Evolutionary conservation across 2,329 filamentous ascomycete species (phyloP).

Genomic region (Penicillium nordicum): DNA sequence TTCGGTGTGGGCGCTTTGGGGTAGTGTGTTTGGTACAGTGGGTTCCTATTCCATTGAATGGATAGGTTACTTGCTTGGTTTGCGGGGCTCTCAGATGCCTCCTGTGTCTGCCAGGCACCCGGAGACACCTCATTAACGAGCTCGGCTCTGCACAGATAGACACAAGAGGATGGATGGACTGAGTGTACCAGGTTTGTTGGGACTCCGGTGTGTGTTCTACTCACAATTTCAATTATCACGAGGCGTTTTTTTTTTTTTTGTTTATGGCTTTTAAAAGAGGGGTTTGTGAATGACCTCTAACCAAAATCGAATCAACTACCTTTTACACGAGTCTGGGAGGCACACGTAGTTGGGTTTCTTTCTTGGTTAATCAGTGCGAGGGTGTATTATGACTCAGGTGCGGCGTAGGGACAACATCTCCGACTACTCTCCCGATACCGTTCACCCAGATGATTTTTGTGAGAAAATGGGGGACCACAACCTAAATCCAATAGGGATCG

Average conservation of each 20-base stretch:
- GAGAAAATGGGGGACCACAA: background rate
- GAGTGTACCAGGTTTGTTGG: background rate
- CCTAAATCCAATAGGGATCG: background rate
- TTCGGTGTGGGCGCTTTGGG: background rate
- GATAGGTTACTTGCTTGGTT: background rate
- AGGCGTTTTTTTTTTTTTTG: constrained; percentile 22
- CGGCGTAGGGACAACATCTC: background rate
- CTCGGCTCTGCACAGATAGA: background rate
- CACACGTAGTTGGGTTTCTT: background rate
- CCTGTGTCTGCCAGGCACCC: background rate
- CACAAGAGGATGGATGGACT: background rate
- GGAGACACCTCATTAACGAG: background rate
- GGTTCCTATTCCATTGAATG: background rate
- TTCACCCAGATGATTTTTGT: background rate
- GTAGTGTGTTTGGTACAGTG: background rate
- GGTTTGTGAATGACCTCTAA: constrained; percentile 20
- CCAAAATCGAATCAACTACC: constrained; percentile 20
- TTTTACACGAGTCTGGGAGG: background rate
- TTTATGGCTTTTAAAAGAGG: constrained; percentile 14
- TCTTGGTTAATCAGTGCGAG: background rate
- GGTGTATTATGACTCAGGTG: background rate
- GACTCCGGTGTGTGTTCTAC: background rate
- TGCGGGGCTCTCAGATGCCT: background rate
- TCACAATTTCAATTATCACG: constrained; percentile 12
- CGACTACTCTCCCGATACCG: background rate